A percentile compares a stretch with the other conserved stretches of the same genome.
Evolutionary conservation across 2,329 filamentous ascomycete genomes (phyloP).

Genomic region (Acrocalymma vagum): DNA sequence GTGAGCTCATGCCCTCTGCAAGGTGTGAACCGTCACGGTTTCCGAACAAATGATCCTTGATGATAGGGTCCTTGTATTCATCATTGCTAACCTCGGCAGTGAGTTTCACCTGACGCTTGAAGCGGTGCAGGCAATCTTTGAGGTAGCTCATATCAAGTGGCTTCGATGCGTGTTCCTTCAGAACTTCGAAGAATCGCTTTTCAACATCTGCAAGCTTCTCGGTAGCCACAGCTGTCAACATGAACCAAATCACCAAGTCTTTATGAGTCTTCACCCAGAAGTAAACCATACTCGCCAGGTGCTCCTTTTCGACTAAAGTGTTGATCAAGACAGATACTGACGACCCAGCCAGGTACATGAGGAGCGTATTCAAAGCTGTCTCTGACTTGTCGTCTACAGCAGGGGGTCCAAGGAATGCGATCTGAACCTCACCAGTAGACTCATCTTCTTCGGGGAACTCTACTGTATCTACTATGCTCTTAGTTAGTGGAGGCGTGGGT

Average conservation of each 20-base stretch:
- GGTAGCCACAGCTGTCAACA: slow-evolving; percentile 85
- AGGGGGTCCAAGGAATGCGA: slow-evolving; percentile 86
- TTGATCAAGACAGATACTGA: slow-evolving; percentile 94
- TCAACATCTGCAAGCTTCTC: slow-evolving; percentile 86
- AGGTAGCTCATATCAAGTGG: slow-evolving; percentile 91
- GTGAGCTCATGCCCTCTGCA: slow-evolving; percentile 46
- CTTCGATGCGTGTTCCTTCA: slow-evolving; percentile 81
- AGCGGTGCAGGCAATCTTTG: slow-evolving; percentile 83
- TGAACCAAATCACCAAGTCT: slow-evolving; percentile 84
- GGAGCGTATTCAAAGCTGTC: slow-evolving; percentile 79
- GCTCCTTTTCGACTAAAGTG: slow-evolving; percentile 88
- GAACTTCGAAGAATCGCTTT: slow-evolving; percentile 81
- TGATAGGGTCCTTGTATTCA: slow-evolving; percentile 85
- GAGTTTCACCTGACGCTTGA: slow-evolving; percentile 83
- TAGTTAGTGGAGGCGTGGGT: slow-evolving; percentile 74
- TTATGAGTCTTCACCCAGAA: slow-evolving; percentile 83
- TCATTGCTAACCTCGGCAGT: slow-evolving; percentile 81
- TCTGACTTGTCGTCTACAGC: slow-evolving; percentile 71
- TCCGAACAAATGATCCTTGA: slow-evolving; percentile 92
- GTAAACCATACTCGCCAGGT: slow-evolving; percentile 85
- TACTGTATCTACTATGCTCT: slow-evolving; percentile 78
- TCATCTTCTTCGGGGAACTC: slow-evolving; percentile 98
- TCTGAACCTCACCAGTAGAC: slow-evolving; percentile 85
- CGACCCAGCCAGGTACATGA: slow-evolving; percentile 90
- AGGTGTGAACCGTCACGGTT: slow-evolving; percentile 75